These are phyloP conservation scores for Capsicum baccatum DNA, from an alignment of 257 asterid genomes.

Conservation along the genomic window DNA sequence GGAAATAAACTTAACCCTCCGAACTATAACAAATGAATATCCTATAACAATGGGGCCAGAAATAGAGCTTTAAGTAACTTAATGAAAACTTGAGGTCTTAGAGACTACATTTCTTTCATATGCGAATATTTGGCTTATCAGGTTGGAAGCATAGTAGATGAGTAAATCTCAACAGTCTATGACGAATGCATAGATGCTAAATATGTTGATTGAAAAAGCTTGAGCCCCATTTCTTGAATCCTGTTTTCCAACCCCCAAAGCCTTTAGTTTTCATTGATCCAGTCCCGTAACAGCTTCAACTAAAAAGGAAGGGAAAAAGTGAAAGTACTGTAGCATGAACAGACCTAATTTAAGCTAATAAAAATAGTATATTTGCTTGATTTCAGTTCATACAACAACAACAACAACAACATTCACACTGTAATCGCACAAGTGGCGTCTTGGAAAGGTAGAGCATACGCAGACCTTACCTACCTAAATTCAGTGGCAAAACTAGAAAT, in stretches of 20 bases:
- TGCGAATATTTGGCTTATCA: neutral
- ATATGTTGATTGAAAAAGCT: too few species aligned
- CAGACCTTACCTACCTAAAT: too few species aligned
- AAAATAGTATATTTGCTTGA: neutral
- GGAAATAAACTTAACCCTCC: neutral
- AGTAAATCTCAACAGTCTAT: neutral
- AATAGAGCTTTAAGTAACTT: neutral
- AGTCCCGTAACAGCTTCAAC: neutral
- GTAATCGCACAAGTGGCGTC: neutral
- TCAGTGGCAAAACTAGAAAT: too few species aligned
- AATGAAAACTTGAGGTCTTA: neutral
- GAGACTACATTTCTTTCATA: neutral
- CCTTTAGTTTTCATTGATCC: neutral
- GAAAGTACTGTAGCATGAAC: neutral
- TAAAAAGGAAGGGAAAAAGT: neutral
- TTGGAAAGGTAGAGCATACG: too few species aligned
- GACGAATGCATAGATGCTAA: too few species aligned
- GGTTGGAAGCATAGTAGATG: neutral
- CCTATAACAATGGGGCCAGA: neutral
- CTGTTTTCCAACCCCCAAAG: neutral
- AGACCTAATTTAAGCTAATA: neutral
- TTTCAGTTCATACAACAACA: neutral
- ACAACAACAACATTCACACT: neutral
- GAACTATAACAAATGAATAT: neutral
- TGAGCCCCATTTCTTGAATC: neutral